Base-by-base conservation (phyloP, 2,329 filamentous ascomycete genomes). In the Claviceps arundinis region DNA sequence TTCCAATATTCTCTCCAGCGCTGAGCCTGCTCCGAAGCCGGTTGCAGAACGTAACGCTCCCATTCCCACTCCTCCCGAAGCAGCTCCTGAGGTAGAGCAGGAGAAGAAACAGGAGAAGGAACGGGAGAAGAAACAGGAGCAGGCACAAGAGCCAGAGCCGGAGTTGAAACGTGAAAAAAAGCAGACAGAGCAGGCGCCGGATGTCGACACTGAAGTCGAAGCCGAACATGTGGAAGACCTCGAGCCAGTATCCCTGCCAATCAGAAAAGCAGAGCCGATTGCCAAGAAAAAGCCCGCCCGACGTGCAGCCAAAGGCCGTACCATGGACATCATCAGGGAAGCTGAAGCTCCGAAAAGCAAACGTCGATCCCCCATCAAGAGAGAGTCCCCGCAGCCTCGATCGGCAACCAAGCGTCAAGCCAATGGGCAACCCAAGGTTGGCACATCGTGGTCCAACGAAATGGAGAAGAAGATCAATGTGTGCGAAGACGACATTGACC, bases 1-100 rank as follows among this genome's bases (percentile, higher is more conserved):
- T 63, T 93, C 89, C 58, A 96, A 90, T 65, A 94, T 97, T 54
- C 82, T 97, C 44, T 91, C 89, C 4, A 89, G 81, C 58, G 77
- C 86, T 52, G 84, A 89, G 52, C 82, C 85, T 50, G 75, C 80
- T 41, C 72, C 75, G 2, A 75, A 75, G 55, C 74, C 77, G 7
- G 76, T 71, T 58, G 42, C 40, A n/a, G 50, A 54, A 48, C 64
- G 70, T 13, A 72, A 71, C 44, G 72, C 74, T 37, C 71, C 71
- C 2, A 62, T 70, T 19, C 62, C 70, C 1, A 62, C 70, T 17
- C 62, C 70, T 19, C 62, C 62, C 24, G 61, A 63, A 26, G 62
- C 65, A n/a, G 57, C 52, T 19, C 30, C 30, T 34, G 9, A 34
- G 9, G 9, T 34, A 34, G 30, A 34, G 9, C 26, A 30, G 8